Evolutionary conservation across 2,329 filamentous ascomycete species (phyloP).

Genomic region (Colletotrichum sp.): DNA sequence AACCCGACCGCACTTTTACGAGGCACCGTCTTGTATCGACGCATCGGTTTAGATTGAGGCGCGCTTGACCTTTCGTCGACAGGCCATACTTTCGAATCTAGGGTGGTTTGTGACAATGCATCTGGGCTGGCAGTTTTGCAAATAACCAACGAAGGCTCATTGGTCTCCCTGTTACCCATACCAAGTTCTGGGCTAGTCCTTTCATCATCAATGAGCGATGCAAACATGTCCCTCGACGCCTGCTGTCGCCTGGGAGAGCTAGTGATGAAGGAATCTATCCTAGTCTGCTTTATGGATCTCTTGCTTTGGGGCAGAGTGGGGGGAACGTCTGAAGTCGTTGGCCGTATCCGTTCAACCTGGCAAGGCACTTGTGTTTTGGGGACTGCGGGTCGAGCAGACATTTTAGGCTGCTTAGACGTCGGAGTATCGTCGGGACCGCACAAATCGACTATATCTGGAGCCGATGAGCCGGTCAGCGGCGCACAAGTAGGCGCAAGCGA

Average conservation of each 20-base stretch:
- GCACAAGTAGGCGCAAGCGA: conserved; percentile 34
- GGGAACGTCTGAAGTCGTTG: neutral
- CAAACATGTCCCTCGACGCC: neutral
- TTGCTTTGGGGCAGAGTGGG: neutral
- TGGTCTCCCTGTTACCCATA: neutral
- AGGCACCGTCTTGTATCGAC: conserved; percentile 34
- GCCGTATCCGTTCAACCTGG: too few relatives aligned
- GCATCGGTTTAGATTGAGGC: neutral
- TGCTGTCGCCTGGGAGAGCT: neutral
- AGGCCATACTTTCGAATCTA: neutral
- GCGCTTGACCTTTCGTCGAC: conserved; percentile 7
- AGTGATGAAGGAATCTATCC: conserved; percentile 11
- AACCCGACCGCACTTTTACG: conserved; percentile 42
- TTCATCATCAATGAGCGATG: neutral
- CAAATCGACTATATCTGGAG: neutral
- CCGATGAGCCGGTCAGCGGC: conserved; percentile 10
- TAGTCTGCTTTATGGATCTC: conserved; percentile 33
- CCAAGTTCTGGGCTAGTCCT: neutral
- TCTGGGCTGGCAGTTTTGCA: neutral
- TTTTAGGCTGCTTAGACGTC: neutral
- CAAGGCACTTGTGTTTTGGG: neutral
- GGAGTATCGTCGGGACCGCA: neutral
- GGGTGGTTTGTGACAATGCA: neutral
- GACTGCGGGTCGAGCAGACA: neutral
- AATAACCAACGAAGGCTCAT: neutral